Conservation (phyloP, 1,284 basidiomycete species). For the Phellopilus nigrolimitatus region DNA sequence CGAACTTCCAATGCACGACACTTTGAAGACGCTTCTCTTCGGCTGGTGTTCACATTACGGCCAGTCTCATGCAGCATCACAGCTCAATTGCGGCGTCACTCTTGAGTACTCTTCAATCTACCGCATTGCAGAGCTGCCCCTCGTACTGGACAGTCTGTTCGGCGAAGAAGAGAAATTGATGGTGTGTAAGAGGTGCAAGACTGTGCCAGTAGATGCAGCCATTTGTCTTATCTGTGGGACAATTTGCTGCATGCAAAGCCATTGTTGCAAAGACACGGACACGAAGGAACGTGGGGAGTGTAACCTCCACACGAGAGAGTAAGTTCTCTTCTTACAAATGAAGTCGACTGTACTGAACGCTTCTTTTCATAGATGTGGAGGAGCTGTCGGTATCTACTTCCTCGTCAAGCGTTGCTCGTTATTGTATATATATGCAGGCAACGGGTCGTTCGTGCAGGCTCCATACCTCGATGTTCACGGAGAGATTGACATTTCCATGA, state of each 20-base stretch:
- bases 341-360: conserved; percentile 14
- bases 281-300: conserved; percentile 75
- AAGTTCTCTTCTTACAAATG: conserved; percentile 35
- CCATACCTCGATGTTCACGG: conserved; percentile 96
- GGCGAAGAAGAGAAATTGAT: conserved; percentile 63
- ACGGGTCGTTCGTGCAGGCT: conserved; percentile 83
- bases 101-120: conserved; percentile 87
- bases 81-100: conserved; percentile 67
- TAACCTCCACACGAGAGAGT: conserved; percentile 94
- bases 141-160: conserved; percentile 81
- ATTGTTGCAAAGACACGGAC: conserved; percentile 84
- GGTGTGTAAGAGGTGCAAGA: conserved; percentile 75
- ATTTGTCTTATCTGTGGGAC: conserved; percentile 91
- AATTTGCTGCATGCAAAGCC: conserved; percentile 86
- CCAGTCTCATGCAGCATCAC: conserved; percentile 66
- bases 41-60: conserved; percentile 83
- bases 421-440: conserved; percentile 86
- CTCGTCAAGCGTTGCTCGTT: conserved; percentile 91
- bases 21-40: conserved; percentile 74
- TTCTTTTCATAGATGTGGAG: conserved; percentile 68
- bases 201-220: conserved; percentile 81
- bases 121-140: conserved; percentile 77
- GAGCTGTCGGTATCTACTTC: conserved; percentile 86
- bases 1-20: conserved; percentile 74
- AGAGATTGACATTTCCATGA: conserved; percentile 89